A percentile compares a stretch with the other conserved stretches of the same genome.
Conservation (phyloP, 192 early-diverging fungal genomes). For the Umbelopsis ramanniana region DNA sequence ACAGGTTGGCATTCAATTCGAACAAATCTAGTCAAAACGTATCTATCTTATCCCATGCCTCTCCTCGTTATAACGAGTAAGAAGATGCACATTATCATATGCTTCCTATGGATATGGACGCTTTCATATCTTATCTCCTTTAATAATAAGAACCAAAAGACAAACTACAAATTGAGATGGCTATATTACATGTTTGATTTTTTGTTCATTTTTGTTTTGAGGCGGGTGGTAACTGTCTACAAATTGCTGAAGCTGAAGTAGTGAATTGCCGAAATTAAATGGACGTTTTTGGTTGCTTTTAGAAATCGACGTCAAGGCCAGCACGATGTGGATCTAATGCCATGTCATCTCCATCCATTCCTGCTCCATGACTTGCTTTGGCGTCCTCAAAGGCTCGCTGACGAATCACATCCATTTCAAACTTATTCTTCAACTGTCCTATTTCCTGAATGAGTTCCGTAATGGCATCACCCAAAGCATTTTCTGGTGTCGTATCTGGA, state of each 20-base stretch:
- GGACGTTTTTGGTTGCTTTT: background rate
- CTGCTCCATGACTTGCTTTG: constrained; percentile 24
- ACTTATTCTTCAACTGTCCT: constrained; percentile 78
- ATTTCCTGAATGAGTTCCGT: constrained; percentile 80
- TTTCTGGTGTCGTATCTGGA: constrained; percentile 80
- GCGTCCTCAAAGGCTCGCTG: constrained; percentile 42
- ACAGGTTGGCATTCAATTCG: constrained; percentile 54
- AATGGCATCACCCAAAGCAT: constrained; percentile 78
- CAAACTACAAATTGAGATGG: background rate
- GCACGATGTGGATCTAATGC: constrained; percentile 38
- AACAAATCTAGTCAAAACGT: constrained; percentile 16
- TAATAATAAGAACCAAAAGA: constrained; percentile 9
- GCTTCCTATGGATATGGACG: background rate
- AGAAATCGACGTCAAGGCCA: constrained; percentile 71
- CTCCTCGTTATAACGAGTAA: background rate
- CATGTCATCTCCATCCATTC: constrained; percentile 41
- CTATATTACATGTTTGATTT: constrained; percentile 8
- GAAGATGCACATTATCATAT: background rate
- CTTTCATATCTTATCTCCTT: background rate
- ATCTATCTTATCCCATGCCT: background rate
- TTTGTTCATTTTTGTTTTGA: no score
- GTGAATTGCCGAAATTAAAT: background rate
- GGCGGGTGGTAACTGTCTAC: no score
- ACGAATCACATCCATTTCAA: constrained; percentile 62
- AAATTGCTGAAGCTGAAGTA: no score